Base-by-base conservation (phyloP, 2,329 filamentous ascomycete species). In the Fusarium sp. region DNA sequence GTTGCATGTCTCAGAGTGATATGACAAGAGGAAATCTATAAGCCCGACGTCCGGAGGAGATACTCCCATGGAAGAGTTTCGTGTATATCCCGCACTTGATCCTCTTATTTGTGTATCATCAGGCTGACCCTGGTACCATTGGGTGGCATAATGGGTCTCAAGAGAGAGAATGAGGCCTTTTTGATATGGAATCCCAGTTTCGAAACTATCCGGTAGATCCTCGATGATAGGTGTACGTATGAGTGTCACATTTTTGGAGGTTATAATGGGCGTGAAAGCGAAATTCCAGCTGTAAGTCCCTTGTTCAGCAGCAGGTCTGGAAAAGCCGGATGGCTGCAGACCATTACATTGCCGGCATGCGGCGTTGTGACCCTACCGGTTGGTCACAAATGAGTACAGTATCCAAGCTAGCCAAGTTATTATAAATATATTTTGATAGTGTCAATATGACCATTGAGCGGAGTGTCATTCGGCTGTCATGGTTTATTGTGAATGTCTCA, bases 1-100 rank as follows among this genome's bases (percentile, higher is more conserved):
- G 67, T 57, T 65, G 44, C n/a, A 66, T 67, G 73, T 67, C 72
- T 75, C 65, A 52, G 58, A 55, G 59, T 66, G 62, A 76, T 62
- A 76, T 75, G 74, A 72, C 63, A 60, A 68, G 42, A 51, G 64
- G 47, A 54, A 48, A 44, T 28, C 28, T 38, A 59, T 36, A 56
- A 55, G 44, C 28, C 55, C 48, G 30, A 24, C 39, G 42, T 44
- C 39, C 65, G 65, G 70, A 73, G 39, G 38, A 62, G 55, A 58
- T 65, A 38, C 58, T 68, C 64, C 59, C 34, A 62, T 32, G 39
- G 32, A 38, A 52, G 42, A 50, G 64, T 68, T 72, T 75, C 51
- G 55, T 60, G 32, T 64, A 64, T 62, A 72, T 74, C 55, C 68
- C 62, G 63, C 71, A 75, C 62, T 66, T 56, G 50, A 60, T 47